These are phyloP conservation scores for Usnea hakonensis DNA, from an alignment of 495 filamentous ascomycete species.

Conservation along the genomic window DNA sequence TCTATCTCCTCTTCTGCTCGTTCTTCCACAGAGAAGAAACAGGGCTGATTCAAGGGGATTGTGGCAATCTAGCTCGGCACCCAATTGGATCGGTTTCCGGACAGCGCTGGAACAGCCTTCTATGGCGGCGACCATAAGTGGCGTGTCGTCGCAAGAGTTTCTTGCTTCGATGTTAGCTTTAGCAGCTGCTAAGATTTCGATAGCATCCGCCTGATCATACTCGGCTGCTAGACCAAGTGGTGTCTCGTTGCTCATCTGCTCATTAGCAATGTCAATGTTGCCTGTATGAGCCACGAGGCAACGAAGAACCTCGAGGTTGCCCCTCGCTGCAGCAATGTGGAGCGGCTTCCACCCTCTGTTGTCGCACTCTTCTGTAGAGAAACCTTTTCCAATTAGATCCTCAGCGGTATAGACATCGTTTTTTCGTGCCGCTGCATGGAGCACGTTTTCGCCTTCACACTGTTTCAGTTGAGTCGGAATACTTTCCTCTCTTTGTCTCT, in stretches of 20 bases:
- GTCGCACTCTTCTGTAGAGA: not conserved
- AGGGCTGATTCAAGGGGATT: not conserved
- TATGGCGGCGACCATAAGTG: constrained; percentile 1
- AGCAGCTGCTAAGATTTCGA: constrained; percentile 2
- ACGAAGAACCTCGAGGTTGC: constrained; percentile 8
- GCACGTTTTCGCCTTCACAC: constrained; percentile 3
- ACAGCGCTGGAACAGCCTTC: constrained; percentile 2
- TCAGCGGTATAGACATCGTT: not conserved
- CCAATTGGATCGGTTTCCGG: not conserved
- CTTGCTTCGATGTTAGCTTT: constrained; percentile 1
- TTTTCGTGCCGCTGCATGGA: not conserved
- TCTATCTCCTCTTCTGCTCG: not conserved
- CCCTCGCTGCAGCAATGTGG: constrained; percentile 5
- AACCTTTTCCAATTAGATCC: not conserved
- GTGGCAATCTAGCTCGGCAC: not conserved
- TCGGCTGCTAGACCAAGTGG: constrained; percentile 2
- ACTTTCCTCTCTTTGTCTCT: constrained; percentile 1
- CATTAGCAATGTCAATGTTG: constrained; percentile 1
- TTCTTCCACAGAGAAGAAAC: not conserved
- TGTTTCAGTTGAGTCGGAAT: not conserved
- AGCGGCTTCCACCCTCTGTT: constrained; percentile 1
- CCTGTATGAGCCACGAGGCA: constrained; percentile 4
- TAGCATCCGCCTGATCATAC: constrained; percentile 2
- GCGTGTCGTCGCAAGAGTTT: not conserved
- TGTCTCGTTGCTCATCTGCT: not conserved